Evolutionary conservation across 2,329 filamentous ascomycete species (phyloP).

Genomic region (Hirsutella minnesotensis): DNA sequence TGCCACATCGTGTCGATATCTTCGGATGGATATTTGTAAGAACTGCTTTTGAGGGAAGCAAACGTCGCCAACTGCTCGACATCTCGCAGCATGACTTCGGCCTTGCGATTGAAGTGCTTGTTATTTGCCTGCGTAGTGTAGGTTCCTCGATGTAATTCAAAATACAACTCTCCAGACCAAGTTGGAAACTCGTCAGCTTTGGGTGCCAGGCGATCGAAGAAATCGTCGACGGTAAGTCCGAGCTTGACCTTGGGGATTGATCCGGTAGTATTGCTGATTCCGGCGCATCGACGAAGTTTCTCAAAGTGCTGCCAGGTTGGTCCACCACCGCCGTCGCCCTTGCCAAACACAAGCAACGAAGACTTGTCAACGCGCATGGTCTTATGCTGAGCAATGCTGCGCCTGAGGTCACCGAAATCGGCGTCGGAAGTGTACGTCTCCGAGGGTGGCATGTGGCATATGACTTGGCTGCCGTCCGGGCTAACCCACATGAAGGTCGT

Average conservation of each 20-base stretch:
- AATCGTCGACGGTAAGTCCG: conserved; percentile 84
- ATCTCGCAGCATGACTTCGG: conserved; percentile 76
- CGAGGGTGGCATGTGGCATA: conserved; percentile 93
- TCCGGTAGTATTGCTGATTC: conserved; percentile 78
- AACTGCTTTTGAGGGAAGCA: conserved; percentile 59
- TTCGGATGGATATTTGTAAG: conserved; percentile 84
- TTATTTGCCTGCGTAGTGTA: conserved; percentile 98
- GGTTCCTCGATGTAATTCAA: conserved; percentile 91
- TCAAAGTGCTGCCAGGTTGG: conserved; percentile 91
- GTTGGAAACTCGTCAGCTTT: conserved; percentile 74
- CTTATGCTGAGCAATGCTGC: conserved; percentile 87
- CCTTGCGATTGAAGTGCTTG: conserved; percentile 83
- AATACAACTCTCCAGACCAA: conserved; percentile 97
- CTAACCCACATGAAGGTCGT: conserved; percentile 99
- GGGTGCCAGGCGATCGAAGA: conserved; percentile 76
- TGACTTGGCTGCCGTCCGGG: conserved; percentile 87
- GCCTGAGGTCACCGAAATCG: conserved; percentile 85
- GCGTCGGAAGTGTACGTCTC: conserved; percentile 94
- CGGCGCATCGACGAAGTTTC: conserved; percentile 85
- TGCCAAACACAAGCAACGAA: conserved; percentile 86
- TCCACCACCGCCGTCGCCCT: conserved; percentile 90
- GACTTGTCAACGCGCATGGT: conserved; percentile 88
- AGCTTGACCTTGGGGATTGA: conserved; percentile 74
- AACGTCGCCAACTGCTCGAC: conserved; percentile 81
- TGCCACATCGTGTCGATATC: conserved; percentile 98